phyloP scores from a whole-genome alignment of 2,329 filamentous ascomycete genomes.

The Samsoniella hepiali region DNA sequence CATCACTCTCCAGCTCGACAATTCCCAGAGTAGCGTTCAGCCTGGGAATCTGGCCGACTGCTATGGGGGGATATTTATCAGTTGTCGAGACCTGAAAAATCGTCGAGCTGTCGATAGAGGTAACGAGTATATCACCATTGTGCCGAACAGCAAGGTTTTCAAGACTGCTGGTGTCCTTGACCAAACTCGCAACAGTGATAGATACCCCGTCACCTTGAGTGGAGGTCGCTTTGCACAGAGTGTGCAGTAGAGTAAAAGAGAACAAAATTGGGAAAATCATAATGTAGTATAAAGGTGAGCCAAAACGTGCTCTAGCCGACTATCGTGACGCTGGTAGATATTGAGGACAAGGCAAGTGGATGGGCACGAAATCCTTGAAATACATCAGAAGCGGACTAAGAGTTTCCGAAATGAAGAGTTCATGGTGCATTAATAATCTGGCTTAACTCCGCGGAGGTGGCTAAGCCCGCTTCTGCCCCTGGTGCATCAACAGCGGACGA shows the following conservation, averaged over 20 bases:
- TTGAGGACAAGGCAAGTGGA: background rate
- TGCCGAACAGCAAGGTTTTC: background rate
- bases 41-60: background rate
- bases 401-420: background rate
- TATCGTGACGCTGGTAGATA: too few relatives aligned
- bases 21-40: background rate
- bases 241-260: too few relatives aligned
- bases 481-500: too few relatives aligned
- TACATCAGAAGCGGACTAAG: background rate
- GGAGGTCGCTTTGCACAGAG: too few relatives aligned
- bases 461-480: background rate
- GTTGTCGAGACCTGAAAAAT: background rate
- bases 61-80: background rate
- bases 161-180: too few relatives aligned
- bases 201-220: too few relatives aligned
- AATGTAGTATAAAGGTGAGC: too few relatives aligned
- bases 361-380: background rate
- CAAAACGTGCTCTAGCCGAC: too few relatives aligned
- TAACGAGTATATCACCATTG: background rate
- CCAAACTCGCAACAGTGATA: too few relatives aligned
- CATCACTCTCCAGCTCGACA: background rate
- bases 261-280: too few relatives aligned
- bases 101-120: background rate
- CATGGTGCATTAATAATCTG: background rate
- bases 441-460: background rate